These are phyloP conservation scores for Saussurea involucrata DNA, from an alignment of 129 eudicot genomes.

Conservation along the genomic window DNA sequence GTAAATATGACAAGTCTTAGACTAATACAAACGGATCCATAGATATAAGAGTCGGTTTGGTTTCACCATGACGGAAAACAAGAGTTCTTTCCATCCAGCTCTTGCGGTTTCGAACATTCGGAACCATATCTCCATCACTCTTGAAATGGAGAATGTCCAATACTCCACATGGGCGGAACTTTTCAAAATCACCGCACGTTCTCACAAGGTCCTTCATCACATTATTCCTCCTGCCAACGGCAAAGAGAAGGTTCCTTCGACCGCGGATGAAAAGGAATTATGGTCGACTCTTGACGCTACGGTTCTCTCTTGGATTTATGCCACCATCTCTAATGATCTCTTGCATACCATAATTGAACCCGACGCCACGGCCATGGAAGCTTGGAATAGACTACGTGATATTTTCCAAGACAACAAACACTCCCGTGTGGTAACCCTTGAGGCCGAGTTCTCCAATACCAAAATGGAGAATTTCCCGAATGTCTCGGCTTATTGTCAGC, in stretches of 20 bases:
- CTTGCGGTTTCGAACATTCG: not conserved
- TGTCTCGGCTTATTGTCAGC: constrained; percentile 9
- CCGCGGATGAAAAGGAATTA: not conserved
- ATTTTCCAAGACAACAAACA: not conserved
- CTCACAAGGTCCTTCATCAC: not conserved
- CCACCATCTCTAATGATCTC: constrained; percentile 4
- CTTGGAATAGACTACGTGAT: constrained; percentile 5
- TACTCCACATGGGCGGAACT: not conserved
- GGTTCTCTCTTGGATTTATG: constrained; percentile 9
- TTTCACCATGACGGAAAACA: not conserved
- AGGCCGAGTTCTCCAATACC: not conserved
- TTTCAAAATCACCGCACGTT: not conserved
- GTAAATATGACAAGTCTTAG: too few species aligned
- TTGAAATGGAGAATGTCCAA: not conserved
- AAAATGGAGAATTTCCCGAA: not conserved
- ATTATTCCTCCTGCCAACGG: not conserved
- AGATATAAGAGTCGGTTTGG: too few species aligned
- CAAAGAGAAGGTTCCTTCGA: not conserved
- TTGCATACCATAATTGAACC: constrained; percentile 11
- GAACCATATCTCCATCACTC: too few species aligned
- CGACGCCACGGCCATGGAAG: not conserved
- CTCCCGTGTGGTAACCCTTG: not conserved
- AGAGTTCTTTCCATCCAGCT: not conserved
- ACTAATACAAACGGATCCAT: too few species aligned
- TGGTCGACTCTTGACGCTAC: constrained; percentile 18